phyloP scores from a whole-genome alignment of 306 rosid genomes.

The Cicer yamashitae region DNA sequence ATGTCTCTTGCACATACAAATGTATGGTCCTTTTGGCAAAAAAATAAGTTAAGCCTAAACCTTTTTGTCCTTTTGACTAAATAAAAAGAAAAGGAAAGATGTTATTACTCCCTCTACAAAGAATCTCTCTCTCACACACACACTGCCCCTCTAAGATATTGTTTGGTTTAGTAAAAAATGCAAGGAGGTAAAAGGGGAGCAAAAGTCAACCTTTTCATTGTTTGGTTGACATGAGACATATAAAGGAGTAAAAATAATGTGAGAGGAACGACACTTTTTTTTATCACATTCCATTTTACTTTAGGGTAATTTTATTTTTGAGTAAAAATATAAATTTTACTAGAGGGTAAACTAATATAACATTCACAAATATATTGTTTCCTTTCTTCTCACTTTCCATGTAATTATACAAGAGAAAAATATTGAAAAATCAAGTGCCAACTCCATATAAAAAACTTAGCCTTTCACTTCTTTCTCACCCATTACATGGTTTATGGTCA shows the following conservation, averaged over 20 bases:
- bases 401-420: too few relatives aligned
- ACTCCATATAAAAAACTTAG: too few relatives aligned
- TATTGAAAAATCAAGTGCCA: too few relatives aligned
- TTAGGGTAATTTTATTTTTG: background rate
- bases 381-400: background rate
- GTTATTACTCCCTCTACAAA: too few relatives aligned
- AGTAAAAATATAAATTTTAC: background rate
- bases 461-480: too few relatives aligned
- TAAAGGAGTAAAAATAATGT: background rate
- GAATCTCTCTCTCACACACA: too few relatives aligned
- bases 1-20: slow-evolving; percentile 28
- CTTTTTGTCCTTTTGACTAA: background rate
- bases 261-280: background rate
- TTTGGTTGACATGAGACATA: background rate
- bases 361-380: background rate
- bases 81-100: background rate
- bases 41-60: slow-evolving; percentile 1
- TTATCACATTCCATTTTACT: background rate
- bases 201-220: background rate
- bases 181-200: background rate
- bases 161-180: background rate
- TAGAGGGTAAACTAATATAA: background rate
- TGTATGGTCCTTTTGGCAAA: background rate
- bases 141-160: background rate
- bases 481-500: too few relatives aligned